phyloP scores from a whole-genome alignment of 75 land plant species.

The Gnetum montanum region DNA sequence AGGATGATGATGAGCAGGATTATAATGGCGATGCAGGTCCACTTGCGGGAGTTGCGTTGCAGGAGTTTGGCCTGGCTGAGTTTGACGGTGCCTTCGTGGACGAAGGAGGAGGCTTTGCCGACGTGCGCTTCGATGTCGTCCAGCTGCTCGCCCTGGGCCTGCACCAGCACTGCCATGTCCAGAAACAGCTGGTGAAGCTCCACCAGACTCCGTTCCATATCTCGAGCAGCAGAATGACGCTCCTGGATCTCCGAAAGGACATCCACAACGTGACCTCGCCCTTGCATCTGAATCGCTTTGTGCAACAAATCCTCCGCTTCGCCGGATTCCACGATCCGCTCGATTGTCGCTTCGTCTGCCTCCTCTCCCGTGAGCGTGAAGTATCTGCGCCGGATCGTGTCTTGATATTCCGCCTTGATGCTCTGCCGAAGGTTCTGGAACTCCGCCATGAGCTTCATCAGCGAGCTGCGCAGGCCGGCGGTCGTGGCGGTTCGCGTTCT shows the following conservation, averaged over 20 bases:
- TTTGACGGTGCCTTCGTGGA: conserved; percentile 28
- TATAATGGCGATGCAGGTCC: conserved; percentile 35
- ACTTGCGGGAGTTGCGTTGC: conserved; percentile 38
- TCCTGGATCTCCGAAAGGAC: conserved; percentile 37
- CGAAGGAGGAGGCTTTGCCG: conserved; percentile 23
- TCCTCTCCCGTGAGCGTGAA: conserved; percentile 39
- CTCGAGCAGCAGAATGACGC: conserved; percentile 14
- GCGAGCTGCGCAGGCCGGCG: conserved; percentile 30
- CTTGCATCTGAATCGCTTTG: conserved; percentile 46
- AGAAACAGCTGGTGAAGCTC: conserved; percentile 50
- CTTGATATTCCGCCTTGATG: conserved; percentile 53
- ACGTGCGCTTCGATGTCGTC: conserved; percentile 45
- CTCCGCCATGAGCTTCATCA: conserved; percentile 57
- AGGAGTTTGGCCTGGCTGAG: conserved; percentile 19
- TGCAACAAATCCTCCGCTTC: conserved; percentile 43
- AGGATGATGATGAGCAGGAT: conserved; percentile 26
- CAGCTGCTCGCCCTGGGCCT: conserved; percentile 41
- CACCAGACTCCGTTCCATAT: conserved; percentile 18
- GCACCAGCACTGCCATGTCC: conserved; percentile 62
- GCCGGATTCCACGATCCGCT: conserved; percentile 36
- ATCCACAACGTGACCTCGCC: conserved; percentile 37
- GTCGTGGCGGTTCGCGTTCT: conserved; percentile 18
- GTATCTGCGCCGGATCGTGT: conserved; percentile 48
- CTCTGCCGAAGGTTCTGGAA: conserved; percentile 43
- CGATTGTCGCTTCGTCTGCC: conserved; percentile 45